A percentile compares a stretch with the other conserved stretches of the same genome.
phyloP scores from a whole-genome alignment of 495 filamentous ascomycete genomes.

The Polyplosphaeria fusca region DNA sequence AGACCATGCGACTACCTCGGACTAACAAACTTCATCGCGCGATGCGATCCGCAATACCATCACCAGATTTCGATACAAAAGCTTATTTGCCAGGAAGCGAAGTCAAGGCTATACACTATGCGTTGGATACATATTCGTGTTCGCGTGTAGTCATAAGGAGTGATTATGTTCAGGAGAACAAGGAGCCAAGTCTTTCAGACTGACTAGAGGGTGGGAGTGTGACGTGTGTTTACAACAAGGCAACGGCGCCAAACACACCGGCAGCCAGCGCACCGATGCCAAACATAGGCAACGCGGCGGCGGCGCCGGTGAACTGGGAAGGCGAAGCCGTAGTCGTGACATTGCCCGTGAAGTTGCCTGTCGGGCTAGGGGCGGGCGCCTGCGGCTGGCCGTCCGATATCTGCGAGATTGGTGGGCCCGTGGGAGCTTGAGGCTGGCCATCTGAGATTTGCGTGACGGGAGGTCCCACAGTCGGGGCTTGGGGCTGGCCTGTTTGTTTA shows the following conservation, averaged over 20 bases:
- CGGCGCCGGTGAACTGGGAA: slow-evolving; percentile 23
- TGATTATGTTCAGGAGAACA: too few relatives aligned
- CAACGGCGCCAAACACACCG: slow-evolving; percentile 12
- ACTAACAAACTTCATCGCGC: too few relatives aligned
- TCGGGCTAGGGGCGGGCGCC: slow-evolving; percentile 8
- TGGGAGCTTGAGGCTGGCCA: slow-evolving; percentile 13
- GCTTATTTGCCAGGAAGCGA: too few relatives aligned
- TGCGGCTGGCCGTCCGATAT: slow-evolving; percentile 22
- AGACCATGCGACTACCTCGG: too few relatives aligned
- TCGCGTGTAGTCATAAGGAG: too few relatives aligned
- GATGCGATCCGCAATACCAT: too few relatives aligned
- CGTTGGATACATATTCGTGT: too few relatives aligned
- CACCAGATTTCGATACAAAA: too few relatives aligned
- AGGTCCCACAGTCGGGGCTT: slow-evolving; percentile 5
- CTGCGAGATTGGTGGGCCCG: slow-evolving; percentile 3
- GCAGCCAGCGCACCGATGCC: slow-evolving; percentile 18
- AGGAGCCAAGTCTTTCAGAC: too few relatives aligned
- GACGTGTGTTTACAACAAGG: slow-evolving; percentile 12
- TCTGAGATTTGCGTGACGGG: slow-evolving; percentile 15
- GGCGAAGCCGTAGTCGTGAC: neutral
- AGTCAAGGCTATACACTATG: too few relatives aligned
- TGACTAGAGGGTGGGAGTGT: neutral
- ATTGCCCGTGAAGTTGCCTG: neutral
- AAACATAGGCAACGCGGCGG: neutral
- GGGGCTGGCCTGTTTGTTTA: slow-evolving; percentile 3